These are phyloP conservation scores for Purpureocillium lavendulum DNA, from an alignment of 2,329 filamentous ascomycete genomes.

Conservation along the genomic window DNA sequence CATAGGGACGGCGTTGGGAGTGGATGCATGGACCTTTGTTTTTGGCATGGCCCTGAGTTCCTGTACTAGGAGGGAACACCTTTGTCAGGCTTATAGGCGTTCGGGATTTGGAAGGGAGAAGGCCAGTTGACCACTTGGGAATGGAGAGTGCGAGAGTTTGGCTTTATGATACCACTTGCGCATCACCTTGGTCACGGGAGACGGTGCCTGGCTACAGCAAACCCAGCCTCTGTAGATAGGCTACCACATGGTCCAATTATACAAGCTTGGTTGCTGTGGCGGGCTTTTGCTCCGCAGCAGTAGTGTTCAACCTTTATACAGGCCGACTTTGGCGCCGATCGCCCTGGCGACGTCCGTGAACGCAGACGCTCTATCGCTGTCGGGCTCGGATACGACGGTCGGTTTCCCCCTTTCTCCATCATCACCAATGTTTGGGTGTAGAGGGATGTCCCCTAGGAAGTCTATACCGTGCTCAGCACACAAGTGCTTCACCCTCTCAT, in stretches of 20 bases:
- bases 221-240: no score
- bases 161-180: no score
- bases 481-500: constrained; percentile 55
- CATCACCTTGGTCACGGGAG: no score
- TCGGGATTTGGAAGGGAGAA: no score
- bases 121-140: no score
- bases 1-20: neutral
- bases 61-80: no score
- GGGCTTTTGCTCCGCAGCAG: neutral
- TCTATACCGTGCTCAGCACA: constrained; percentile 66
- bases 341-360: constrained; percentile 64
- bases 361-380: constrained; percentile 60
- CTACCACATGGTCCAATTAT: no score
- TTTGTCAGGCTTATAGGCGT: no score
- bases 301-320: constrained; percentile 7
- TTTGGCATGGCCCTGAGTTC: neutral
- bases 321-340: constrained; percentile 36
- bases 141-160: no score
- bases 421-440: constrained; percentile 79
- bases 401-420: constrained; percentile 83
- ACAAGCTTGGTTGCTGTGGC: no score
- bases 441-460: constrained; percentile 81
- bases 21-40: neutral
- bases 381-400: constrained; percentile 80
- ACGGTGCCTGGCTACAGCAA: neutral